Conservation (phyloP, 306 rosid species). For the apple (Malus domestica) region DNA sequence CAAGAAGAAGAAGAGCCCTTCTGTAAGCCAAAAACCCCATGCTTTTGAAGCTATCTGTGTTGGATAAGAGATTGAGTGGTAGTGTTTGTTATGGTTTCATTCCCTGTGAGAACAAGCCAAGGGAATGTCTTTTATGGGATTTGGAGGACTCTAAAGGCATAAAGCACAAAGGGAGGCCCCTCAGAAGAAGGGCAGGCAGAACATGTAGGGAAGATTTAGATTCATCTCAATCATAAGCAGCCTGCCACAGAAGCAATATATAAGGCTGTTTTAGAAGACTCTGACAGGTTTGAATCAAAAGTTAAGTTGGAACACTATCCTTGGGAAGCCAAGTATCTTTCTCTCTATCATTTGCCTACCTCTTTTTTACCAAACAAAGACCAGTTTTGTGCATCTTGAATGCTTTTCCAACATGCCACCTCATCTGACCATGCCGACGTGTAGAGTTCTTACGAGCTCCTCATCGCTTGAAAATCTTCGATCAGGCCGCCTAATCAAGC, state of each 20-base stretch:
- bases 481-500: not conserved
- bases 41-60: conserved; percentile 26
- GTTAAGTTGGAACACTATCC: conserved; percentile 67
- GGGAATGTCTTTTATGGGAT: conserved; percentile 49
- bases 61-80: conserved; percentile 17
- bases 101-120: conserved; percentile 34
- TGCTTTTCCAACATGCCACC: conserved; percentile 20
- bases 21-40: conserved; percentile 50
- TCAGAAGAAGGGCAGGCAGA: conserved; percentile 24
- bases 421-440: conserved; percentile 36
- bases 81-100: conserved; percentile 30
- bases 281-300: conserved; percentile 83
- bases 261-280: conserved; percentile 73
- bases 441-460: conserved; percentile 6
- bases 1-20: conserved; percentile 38
- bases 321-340: conserved; percentile 92
- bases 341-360: conserved; percentile 43
- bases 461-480: not conserved
- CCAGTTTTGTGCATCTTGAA: conserved; percentile 23
- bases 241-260: conserved; percentile 67
- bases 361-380: conserved; percentile 57
- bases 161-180: conserved; percentile 40
- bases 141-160: conserved; percentile 54
- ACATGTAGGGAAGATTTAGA: conserved; percentile 56
- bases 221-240: conserved; percentile 83